phyloP scores from a whole-genome alignment of 192 early-diverging fungal genomes.

The Coemansia sp. region DNA sequence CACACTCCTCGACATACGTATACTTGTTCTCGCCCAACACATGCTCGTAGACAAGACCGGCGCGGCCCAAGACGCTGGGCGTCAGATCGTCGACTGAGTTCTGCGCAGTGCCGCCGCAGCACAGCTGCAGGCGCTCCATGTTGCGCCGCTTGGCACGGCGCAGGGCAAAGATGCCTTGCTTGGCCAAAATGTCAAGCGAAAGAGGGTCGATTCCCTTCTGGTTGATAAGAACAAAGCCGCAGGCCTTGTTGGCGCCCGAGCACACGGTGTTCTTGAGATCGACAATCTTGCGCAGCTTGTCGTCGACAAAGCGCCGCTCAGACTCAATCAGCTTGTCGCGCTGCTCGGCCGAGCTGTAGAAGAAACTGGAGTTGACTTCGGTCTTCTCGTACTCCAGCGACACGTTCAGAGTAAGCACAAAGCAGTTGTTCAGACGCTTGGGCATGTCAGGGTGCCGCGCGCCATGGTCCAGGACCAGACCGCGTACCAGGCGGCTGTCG shows the following conservation, averaged over 20 bases:
- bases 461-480: slow-evolving; percentile 98
- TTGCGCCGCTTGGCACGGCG: slow-evolving; percentile 98
- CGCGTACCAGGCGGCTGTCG: slow-evolving; percentile 92
- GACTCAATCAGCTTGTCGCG: slow-evolving; percentile 98
- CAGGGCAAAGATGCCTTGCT: slow-evolving; percentile 93
- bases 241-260: slow-evolving; percentile 72
- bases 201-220: slow-evolving; percentile 99
- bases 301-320: slow-evolving; percentile 95
- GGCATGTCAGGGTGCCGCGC: slow-evolving; percentile 99
- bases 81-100: slow-evolving; percentile 98
- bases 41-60: slow-evolving; percentile 95
- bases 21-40: slow-evolving; percentile 98
- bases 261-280: slow-evolving; percentile 98
- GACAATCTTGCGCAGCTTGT: slow-evolving; percentile 90
- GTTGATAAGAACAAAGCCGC: slow-evolving; percentile 97
- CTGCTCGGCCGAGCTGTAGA: slow-evolving; percentile 97
- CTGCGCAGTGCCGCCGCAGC: slow-evolving; percentile 93
- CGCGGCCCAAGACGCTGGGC: slow-evolving; percentile 82
- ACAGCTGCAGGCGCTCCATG: slow-evolving; percentile 98
- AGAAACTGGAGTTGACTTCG: slow-evolving; percentile 99
- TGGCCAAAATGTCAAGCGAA: slow-evolving; percentile 94
- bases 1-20: slow-evolving; percentile 97
- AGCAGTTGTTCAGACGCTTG: slow-evolving; percentile 89
- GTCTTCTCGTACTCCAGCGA: slow-evolving; percentile 99
- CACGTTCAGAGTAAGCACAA: slow-evolving; percentile 93